Percentiles rank a stretch among this genome's conserved stretches.
Evolutionary conservation across 139 green algal species (phyloP).

Genomic region (Haematococcus lacustris): DNA sequence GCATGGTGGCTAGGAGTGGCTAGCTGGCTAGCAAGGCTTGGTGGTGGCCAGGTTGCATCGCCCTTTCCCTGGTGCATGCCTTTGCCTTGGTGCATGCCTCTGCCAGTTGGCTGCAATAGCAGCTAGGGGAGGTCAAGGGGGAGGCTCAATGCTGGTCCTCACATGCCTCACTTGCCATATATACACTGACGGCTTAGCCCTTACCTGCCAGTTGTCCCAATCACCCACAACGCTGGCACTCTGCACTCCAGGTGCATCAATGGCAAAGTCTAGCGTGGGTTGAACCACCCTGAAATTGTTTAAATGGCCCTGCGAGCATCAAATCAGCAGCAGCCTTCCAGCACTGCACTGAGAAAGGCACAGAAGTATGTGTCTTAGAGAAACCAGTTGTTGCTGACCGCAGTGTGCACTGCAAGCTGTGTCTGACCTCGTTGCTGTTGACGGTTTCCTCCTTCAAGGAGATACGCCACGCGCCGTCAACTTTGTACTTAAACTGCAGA

Average conservation of each 20-base stretch:
- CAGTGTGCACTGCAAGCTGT: background rate
- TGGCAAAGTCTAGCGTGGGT: constrained; percentile 17
- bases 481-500: constrained; percentile 12
- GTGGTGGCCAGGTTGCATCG: no score
- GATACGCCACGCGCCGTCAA: constrained; percentile 6
- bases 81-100: no score
- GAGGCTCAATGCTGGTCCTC: no score
- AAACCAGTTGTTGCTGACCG: background rate
- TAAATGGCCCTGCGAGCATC: constrained; percentile 18
- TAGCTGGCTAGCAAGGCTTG: no score
- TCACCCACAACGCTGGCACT: constrained; percentile 19
- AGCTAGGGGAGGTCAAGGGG: no score
- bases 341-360: background rate
- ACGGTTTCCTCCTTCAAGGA: constrained; percentile 5
- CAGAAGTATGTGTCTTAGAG: background rate
- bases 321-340: background rate
- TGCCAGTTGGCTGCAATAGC: no score
- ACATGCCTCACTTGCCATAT: no score
- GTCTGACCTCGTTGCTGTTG: constrained; percentile 1
- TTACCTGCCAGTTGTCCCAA: constrained; percentile 33
- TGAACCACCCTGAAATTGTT: constrained; percentile 32
- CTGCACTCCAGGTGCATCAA: constrained; percentile 14
- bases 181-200: no score
- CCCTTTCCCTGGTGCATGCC: no score
- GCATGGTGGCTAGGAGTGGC: no score